These are phyloP conservation scores for Colletotrichum theobromicola DNA, from an alignment of 2,329 filamentous ascomycete genomes.

Conservation along the genomic window DNA sequence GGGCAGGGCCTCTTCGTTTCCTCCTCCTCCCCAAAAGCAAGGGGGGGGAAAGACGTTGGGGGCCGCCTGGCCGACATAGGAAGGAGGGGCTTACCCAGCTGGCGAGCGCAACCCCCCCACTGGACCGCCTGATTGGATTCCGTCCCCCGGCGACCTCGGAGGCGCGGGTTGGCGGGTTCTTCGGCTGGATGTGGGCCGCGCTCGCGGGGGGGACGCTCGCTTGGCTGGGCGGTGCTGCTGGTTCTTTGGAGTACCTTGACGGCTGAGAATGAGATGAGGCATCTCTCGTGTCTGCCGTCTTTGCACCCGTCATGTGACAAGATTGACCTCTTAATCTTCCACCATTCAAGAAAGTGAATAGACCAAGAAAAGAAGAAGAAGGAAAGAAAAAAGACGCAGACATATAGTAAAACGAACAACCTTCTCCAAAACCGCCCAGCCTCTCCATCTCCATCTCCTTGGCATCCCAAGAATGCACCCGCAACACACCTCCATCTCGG, in stretches of 20 bases:
- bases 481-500: background rate
- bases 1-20: background rate
- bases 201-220: background rate
- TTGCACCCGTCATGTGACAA: no score
- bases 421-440: background rate
- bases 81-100: background rate
- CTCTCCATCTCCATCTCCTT: background rate
- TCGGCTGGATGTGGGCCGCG: conserved; percentile 3
- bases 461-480: background rate
- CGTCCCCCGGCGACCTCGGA: conserved; percentile 11
- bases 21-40: background rate
- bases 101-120: background rate
- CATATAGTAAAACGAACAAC: no score
- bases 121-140: background rate
- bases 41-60: background rate
- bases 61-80: background rate
- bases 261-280: background rate
- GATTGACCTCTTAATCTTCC: no score
- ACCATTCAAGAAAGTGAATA: background rate
- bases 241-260: background rate
- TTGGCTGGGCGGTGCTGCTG: background rate
- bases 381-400: no score
- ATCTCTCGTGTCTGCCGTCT: background rate
- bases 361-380: background rate
- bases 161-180: background rate